Evolutionary conservation across 1,284 basidiomycete species (phyloP).

Genomic region (Pseudozyma sp.): DNA sequence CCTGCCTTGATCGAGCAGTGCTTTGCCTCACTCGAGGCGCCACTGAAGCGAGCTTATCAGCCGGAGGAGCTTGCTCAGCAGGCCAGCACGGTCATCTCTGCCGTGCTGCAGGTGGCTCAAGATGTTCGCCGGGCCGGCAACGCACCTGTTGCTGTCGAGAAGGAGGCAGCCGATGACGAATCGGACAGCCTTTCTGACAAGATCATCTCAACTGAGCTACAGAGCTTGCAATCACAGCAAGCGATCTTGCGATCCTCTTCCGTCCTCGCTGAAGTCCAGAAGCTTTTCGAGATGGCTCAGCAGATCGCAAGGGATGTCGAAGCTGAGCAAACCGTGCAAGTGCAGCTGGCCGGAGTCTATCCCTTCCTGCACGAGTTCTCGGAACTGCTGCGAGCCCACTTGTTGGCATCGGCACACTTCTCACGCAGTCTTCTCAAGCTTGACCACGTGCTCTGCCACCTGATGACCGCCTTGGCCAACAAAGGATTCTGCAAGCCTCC

Average conservation of each 20-base stretch:
- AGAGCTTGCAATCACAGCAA: conserved; percentile 28
- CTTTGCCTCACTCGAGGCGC: conserved; percentile 19
- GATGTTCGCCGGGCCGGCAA: conserved; percentile 42
- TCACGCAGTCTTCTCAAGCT: conserved; percentile 87
- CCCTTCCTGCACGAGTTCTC: conserved; percentile 62
- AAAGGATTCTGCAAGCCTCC: conserved; percentile 81
- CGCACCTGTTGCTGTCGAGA: neutral
- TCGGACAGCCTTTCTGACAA: conserved; percentile 43
- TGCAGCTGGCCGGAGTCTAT: conserved; percentile 42
- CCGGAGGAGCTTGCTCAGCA: conserved; percentile 27
- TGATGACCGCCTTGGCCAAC: conserved; percentile 80
- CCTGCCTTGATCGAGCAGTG: conserved; percentile 15
- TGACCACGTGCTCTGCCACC: conserved; percentile 79
- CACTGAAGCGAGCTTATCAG: conserved; percentile 11
- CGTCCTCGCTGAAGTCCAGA: conserved; percentile 35
- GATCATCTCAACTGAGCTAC: conserved; percentile 33
- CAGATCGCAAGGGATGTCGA: conserved; percentile 13
- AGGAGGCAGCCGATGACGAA: neutral
- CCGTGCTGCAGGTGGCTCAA: conserved; percentile 63
- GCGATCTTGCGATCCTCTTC: conserved; percentile 38
- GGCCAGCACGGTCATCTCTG: conserved; percentile 51
- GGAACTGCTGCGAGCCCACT: conserved; percentile 70
- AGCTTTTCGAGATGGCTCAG: conserved; percentile 25
- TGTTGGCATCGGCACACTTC: conserved; percentile 73
- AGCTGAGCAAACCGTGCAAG: conserved; percentile 21